Conservation (phyloP, 78 protist genomes). For the Chrysochromulina parva region DNA sequence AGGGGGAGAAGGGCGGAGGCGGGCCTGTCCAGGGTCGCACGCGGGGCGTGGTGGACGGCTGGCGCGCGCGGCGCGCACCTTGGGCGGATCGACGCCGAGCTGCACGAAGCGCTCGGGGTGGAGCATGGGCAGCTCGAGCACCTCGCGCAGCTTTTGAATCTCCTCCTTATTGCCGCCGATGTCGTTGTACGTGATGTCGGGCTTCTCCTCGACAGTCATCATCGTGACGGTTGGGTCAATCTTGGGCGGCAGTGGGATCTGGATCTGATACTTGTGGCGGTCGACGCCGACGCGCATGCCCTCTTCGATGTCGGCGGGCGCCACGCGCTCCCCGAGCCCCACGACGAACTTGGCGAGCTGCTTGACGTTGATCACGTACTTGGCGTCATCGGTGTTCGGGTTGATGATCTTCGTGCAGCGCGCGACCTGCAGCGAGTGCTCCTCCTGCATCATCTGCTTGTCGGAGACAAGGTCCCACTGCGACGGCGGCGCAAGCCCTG, state of each 20-base stretch:
- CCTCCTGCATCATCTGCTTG: slow-evolving; percentile 83
- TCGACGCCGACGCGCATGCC: slow-evolving; percentile 98
- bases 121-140: slow-evolving; percentile 96
- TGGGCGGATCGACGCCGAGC: slow-evolving; percentile 99
- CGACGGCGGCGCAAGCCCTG: slow-evolving; percentile 97
- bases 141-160: slow-evolving; percentile 96
- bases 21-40: too few relatives aligned
- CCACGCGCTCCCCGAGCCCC: slow-evolving; percentile 94
- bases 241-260: slow-evolving; percentile 99
- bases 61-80: slow-evolving; percentile 75
- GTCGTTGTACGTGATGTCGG: slow-evolving; percentile 99
- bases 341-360: slow-evolving; percentile 99
- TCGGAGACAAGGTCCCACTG: slow-evolving; percentile 97
- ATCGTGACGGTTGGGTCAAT: slow-evolving; percentile 99
- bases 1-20: too few relatives aligned
- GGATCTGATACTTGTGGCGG: slow-evolving; percentile 94
- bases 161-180: slow-evolving; percentile 99
- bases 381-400: slow-evolving; percentile 79
- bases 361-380: slow-evolving; percentile 93
- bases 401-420: slow-evolving; percentile 97
- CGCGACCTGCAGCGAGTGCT: slow-evolving; percentile 96
- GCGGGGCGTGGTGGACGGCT: too few relatives aligned
- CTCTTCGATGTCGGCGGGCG: slow-evolving; percentile 99
- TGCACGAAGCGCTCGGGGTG: slow-evolving; percentile 95
- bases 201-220: slow-evolving; percentile 99